Conservation (phyloP, 768 basidiomycete genomes). For the Dentipellis sp. region DNA sequence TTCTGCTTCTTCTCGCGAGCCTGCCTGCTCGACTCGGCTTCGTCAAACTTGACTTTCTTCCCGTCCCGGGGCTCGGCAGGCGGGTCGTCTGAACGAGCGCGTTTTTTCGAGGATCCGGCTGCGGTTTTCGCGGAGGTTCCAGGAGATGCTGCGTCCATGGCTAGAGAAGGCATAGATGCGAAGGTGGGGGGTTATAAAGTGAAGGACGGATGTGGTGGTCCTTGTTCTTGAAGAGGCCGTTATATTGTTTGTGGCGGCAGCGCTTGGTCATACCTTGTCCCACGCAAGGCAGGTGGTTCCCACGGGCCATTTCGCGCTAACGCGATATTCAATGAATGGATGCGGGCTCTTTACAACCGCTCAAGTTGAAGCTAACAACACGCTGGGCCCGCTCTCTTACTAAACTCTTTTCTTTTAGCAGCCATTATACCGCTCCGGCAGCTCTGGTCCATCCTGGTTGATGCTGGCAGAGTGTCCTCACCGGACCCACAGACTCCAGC, state of each 20-base stretch:
- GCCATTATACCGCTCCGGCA: background rate
- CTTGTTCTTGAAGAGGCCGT: too few species aligned
- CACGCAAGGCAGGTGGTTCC: background rate
- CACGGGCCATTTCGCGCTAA: background rate
- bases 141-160: background rate
- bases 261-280: background rate
- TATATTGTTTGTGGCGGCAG: background rate
- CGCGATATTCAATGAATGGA: too few species aligned
- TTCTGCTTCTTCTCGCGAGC: conserved; percentile 17
- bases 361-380: too few species aligned
- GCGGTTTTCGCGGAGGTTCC: background rate
- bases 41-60: background rate
- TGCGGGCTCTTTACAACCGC: too few species aligned
- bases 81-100: background rate
- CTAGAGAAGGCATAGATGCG: background rate
- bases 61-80: background rate
- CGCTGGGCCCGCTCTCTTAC: background rate
- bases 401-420: background rate
- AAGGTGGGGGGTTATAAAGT: background rate
- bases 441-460: background rate
- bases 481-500: background rate
- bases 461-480: background rate
- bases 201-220: background rate
- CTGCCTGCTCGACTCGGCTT: background rate
- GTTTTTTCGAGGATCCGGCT: background rate